Percentiles rank a stretch among this genome's conserved stretches.
These are phyloP conservation scores for Parascedosporium putredinis DNA, from an alignment of 2,329 filamentous ascomycete species.

Conservation along the genomic window DNA sequence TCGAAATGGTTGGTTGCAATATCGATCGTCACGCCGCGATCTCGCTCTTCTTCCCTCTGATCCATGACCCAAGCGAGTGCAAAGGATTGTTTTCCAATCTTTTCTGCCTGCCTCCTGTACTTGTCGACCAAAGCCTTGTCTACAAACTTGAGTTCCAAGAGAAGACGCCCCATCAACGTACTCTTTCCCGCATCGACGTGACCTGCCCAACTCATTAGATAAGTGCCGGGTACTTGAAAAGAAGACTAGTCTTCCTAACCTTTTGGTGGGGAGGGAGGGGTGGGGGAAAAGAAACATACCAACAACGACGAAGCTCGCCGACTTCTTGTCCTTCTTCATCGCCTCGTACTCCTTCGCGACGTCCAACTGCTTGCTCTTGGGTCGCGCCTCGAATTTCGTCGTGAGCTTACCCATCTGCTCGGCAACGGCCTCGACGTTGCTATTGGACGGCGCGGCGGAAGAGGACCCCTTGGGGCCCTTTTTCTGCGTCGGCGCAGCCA, in stretches of 20 bases:
- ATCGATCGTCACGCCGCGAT: constrained; percentile 88
- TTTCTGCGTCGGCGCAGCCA: constrained; percentile 25
- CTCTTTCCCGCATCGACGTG: constrained; percentile 98
- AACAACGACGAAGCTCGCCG: constrained; percentile 85
- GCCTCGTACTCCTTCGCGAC: constrained; percentile 67
- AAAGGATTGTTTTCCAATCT: constrained; percentile 89
- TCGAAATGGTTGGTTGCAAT: constrained; percentile 93
- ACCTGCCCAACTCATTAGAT: constrained; percentile 49
- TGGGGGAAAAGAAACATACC: constrained; percentile 48
- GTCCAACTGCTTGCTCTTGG: constrained; percentile 70
- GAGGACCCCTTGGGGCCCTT: constrained; percentile 28
- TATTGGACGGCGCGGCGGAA: constrained; percentile 13
- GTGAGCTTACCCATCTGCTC: constrained; percentile 22
- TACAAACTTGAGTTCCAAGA: constrained; percentile 80
- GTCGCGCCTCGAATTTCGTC: constrained; percentile 35
- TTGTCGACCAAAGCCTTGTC: constrained; percentile 82
- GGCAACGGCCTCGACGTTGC: constrained; percentile 14
- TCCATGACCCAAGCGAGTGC: constrained; percentile 96
- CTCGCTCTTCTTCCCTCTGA: constrained; percentile 79
- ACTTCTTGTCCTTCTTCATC: constrained; percentile 58
- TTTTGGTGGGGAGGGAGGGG: too few relatives aligned
- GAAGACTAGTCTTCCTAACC: too few relatives aligned
- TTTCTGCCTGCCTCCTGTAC: constrained; percentile 79
- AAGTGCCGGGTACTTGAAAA: too few relatives aligned
- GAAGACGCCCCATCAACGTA: constrained; percentile 89